Percentiles rank a stretch among this genome's conserved stretches.
phyloP scores from a whole-genome alignment of 1,284 basidiomycete genomes.

The Cutaneotrichosporon spelunceum region DNA sequence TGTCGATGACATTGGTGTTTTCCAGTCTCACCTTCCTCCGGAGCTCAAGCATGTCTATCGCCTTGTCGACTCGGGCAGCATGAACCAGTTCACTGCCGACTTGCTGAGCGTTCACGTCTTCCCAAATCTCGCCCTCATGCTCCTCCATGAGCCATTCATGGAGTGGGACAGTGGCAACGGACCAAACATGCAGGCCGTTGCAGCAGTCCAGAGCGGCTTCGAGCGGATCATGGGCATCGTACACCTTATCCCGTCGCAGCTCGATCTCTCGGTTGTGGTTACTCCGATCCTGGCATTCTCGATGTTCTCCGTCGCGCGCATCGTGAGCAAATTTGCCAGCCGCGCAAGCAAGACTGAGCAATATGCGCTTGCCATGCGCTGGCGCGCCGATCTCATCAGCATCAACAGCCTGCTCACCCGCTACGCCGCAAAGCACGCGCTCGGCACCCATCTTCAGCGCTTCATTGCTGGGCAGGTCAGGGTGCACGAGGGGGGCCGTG shows the following conservation, averaged over 20 bases:
- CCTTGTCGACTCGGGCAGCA: constrained; percentile 23
- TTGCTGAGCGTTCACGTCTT: constrained; percentile 40
- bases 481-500: constrained; percentile 8
- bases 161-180: constrained; percentile 21
- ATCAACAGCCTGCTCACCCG: constrained; percentile 24
- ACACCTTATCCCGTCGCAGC: constrained; percentile 43
- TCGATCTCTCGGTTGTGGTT: constrained; percentile 38
- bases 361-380: constrained; percentile 29
- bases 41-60: constrained; percentile 35
- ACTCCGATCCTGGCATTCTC: constrained; percentile 38
- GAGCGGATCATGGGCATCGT: constrained; percentile 37
- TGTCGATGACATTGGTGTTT: constrained; percentile 33
- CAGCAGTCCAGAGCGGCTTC: constrained; percentile 29
- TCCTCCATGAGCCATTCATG: constrained; percentile 42
- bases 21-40: constrained; percentile 32
- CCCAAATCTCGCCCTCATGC: constrained; percentile 35
- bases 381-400: constrained; percentile 33
- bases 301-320: constrained; percentile 36
- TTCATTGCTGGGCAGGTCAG: constrained; percentile 16
- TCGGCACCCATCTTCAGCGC: constrained; percentile 13
- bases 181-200: constrained; percentile 13
- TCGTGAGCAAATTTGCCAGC: constrained; percentile 33
- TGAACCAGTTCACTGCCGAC: constrained; percentile 29
- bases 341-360: constrained; percentile 26
- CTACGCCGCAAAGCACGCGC: constrained; percentile 18